These are phyloP conservation scores for Rhodotorula sp. DNA, from an alignment of 1,284 basidiomycete genomes.

Conservation along the genomic window DNA sequence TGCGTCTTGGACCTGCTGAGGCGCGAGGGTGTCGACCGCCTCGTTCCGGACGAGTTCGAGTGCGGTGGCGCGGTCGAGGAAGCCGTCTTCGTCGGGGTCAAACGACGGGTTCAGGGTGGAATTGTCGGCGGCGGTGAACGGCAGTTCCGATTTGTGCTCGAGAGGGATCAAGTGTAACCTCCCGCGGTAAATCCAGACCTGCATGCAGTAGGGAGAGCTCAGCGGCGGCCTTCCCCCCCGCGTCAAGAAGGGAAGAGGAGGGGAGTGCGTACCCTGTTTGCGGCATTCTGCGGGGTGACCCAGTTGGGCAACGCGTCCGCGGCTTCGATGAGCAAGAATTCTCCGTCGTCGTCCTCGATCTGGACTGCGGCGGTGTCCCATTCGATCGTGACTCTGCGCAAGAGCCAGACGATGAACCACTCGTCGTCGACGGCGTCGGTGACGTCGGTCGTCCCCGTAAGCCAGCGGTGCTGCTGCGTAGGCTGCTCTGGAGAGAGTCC, in stretches of 20 bases:
- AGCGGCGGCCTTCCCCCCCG: conserved; percentile 24
- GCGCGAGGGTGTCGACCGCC: conserved; percentile 60
- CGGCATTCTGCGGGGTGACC: conserved; percentile 85
- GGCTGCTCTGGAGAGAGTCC: conserved; percentile 9
- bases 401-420: conserved; percentile 87
- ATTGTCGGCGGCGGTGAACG: conserved; percentile 53
- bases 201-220: conserved; percentile 23
- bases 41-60: conserved; percentile 63
- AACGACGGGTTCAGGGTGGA: conserved; percentile 52
- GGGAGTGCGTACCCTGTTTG: conserved; percentile 71
- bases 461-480: conserved; percentile 7
- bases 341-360: conserved; percentile 79
- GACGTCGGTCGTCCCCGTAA: conserved; percentile 78
- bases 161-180: conserved; percentile 83
- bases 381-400: conserved; percentile 68
- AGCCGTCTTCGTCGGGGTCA: conserved; percentile 53
- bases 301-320: conserved; percentile 85
- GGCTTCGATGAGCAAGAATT: conserved; percentile 94
- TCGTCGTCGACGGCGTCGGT: conserved; percentile 95
- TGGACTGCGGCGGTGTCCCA: conserved; percentile 65
- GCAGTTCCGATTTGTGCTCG: conserved; percentile 63
- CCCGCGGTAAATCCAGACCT: conserved; percentile 88
- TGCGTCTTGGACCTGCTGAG: conserved; percentile 59
- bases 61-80: conserved; percentile 64
- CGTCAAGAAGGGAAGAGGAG: background rate